Base-by-base conservation (phyloP, 2,329 filamentous ascomycete species). In the Arthrobotrys iridis region DNA sequence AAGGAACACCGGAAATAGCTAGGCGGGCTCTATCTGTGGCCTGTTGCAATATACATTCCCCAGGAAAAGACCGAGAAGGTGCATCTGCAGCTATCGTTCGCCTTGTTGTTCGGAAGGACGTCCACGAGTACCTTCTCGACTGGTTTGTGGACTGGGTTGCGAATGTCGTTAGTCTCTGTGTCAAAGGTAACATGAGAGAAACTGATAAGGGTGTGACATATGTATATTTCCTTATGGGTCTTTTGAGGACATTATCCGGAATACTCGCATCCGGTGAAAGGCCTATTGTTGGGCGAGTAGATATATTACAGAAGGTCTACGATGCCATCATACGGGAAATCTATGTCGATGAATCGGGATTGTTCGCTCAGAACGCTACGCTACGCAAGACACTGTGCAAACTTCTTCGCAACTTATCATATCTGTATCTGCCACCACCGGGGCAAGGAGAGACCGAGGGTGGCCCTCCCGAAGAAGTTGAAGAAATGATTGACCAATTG, bases 11-110 rank as follows among this genome's bases (percentile, higher is more conserved):
- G n/a, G 63, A 68, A 37, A 24, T 75, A 26, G 71, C 71, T 4
- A 75, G 48, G 37, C 55, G 71, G 10, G 58, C 57, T 8, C 24
- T 76, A 30, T 60, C 28, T 18, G 59, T 66, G 5, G 72, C 72
- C 33, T 76, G 64, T 41, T 71, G 72, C 58, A 92, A 93, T 80
- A 86, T 98, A 13, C 84, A 87, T 4, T 88, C 87, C 0, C 87
- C 94, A 0, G 93, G 93, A 0, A 97, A 96, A 79, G 94, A 97
- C 80, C 88, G 92, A 68, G 92, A 95, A 82, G 93, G 93, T 7
- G 93, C 95, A n/a, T 93, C 90, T 72, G 86, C 88, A 1, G 85
- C 98, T 22, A 85, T 99, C 5, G 91, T 96, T 15, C 88, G 93
- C 48, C 85, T 97, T 48, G 88, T 90, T n/a, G 88, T 93, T 81